A percentile compares a stretch with the other conserved stretches of the same genome.
Conservation (phyloP, 257 asterid genomes). For the Jaltomata sinuosa region DNA sequence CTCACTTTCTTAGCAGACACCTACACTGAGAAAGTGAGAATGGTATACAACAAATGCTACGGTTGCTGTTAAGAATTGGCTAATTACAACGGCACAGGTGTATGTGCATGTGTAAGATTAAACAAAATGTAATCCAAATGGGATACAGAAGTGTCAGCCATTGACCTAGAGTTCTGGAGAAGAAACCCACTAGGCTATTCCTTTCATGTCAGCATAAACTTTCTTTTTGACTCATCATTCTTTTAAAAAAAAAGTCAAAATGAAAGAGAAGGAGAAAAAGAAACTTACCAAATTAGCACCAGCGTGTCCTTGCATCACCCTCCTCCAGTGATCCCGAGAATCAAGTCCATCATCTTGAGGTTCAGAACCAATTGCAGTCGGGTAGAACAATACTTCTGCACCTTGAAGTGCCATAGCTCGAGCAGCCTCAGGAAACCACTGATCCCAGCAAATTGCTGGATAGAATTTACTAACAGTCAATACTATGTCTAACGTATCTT, state of each 20-base stretch:
- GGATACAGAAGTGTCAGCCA: background rate
- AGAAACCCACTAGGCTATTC: background rate
- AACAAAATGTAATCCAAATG: background rate
- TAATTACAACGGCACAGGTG: background rate
- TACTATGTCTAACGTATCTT: background rate
- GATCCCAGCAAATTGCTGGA: constrained; percentile 96
- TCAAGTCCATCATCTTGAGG: constrained; percentile 91
- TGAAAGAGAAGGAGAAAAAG: constrained; percentile 4
- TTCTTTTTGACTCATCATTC: background rate
- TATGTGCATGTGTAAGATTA: background rate
- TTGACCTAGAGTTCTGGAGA: background rate
- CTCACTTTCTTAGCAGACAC: background rate
- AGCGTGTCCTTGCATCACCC: constrained; percentile 99
- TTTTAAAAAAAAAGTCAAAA: background rate
- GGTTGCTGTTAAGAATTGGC: background rate
- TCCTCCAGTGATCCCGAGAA: constrained; percentile 96
- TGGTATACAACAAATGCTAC: background rate
- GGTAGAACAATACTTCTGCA: constrained; percentile 88
- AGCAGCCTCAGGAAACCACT: constrained; percentile 99
- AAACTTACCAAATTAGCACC: constrained; percentile 85
- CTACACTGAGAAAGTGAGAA: background rate
- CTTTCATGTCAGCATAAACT: background rate
- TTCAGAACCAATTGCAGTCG: constrained; percentile 98
- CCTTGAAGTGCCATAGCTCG: constrained; percentile 98
- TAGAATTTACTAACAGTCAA: background rate